Conservation (phyloP, 2,329 filamentous ascomycete genomes). For the Ophiostoma ips region DNA sequence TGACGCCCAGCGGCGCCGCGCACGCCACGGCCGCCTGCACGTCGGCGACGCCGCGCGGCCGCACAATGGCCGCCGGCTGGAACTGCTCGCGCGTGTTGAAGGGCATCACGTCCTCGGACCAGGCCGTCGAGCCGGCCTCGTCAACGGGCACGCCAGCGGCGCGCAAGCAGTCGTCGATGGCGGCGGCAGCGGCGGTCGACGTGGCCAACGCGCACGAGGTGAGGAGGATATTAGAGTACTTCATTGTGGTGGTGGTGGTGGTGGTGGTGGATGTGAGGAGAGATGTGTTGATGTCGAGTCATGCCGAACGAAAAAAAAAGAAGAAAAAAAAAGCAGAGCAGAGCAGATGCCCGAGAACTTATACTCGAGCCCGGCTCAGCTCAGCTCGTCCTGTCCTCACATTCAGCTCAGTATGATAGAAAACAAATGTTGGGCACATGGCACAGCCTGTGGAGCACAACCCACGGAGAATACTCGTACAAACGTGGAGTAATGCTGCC, state of each 20-base stretch:
- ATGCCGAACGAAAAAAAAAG: too few species aligned
- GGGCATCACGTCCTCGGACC: conserved; percentile 16
- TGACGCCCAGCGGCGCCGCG: conserved; percentile 26
- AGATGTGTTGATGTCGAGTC: too few species aligned
- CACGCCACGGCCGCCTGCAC: conserved; percentile 33
- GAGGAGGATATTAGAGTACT: neutral
- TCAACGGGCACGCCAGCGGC: conserved; percentile 17
- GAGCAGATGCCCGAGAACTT: too few species aligned
- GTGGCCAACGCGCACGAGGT: neutral
- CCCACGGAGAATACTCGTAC: too few species aligned
- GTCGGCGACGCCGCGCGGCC: conserved; percentile 27
- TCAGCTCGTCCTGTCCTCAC: too few species aligned
- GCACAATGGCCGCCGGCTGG: conserved; percentile 28
- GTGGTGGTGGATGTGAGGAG: too few species aligned
- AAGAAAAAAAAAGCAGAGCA: too few species aligned
- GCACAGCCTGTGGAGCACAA: too few species aligned
- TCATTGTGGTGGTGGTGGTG: neutral
- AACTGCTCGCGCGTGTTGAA: conserved; percentile 19
- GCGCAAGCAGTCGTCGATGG: conserved; percentile 10
- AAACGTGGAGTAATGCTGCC: too few species aligned
- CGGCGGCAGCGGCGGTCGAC: neutral
- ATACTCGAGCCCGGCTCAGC: too few species aligned
- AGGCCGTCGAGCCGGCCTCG: conserved; percentile 13
- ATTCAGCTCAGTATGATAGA: too few species aligned
- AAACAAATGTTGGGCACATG: too few species aligned